Evolutionary conservation across 495 filamentous ascomycete genomes (phyloP), one percentile per base, ranked within the genome.

Genomic region (Aspergillus baeticus): DNA sequence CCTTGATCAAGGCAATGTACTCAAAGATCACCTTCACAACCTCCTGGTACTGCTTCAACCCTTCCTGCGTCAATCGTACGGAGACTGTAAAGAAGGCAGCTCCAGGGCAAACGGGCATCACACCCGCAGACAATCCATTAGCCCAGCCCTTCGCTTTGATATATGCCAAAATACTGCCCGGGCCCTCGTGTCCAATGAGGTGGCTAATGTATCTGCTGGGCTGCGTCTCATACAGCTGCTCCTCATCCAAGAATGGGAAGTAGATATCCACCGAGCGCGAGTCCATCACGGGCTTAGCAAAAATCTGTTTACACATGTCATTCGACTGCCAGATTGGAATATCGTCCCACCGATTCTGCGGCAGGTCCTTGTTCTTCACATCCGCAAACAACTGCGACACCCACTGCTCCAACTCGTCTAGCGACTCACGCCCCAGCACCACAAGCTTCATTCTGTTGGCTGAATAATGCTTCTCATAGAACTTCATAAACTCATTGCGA

Each of bases 201-300:
- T 99, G 94, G 64, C 88, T 89, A 60, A 96, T 82, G 66, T 98
- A 99, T 34, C 91, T 84, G 60, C 89, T 89, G 11, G 94, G 94
- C 48, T 96, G 92, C 7, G 86, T 82, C 61, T 91, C 85, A 69
- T 86, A 96, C 49, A 92, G 70, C 8, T 84, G 65, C 57, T 98
- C 91, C 69, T 98, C 91, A 65, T 97, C 92, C 43, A 91, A 74
- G 68, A 90, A 97, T 0, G 92, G 89, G 70, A 98, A 98, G 57
- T 81, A 86, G 53, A 99, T 81, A 45, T 93, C 90, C 61, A 99
- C 74, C 23, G 87, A 84, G 45, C 91, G 81, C 15, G 85, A 85
- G 57, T 99, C 92, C 90, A 96, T 96, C 33, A 99, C 95, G 1
- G 94, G 94, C 71, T 96, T 97, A 20, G 92, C 91, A 74, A 96